Evolutionary conservation across 805 yeast genomes (phyloP), one percentile per base, ranked within the genome.

Genomic region (Alloascoidea africana): DNA sequence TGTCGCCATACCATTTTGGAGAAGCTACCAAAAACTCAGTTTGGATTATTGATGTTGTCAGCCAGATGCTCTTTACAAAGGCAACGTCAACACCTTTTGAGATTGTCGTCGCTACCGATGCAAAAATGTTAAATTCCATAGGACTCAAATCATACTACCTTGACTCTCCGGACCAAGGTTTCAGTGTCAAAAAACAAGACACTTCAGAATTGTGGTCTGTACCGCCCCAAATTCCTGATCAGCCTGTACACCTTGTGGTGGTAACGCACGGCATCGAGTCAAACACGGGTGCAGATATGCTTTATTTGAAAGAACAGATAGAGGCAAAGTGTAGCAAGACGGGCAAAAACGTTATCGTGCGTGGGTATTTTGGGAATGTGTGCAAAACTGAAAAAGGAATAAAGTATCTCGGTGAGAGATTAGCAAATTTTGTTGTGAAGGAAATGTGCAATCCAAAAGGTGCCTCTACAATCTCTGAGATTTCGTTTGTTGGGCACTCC

Each of bases 251-350:
- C 60, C 60, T 91, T 39, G 91, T 89, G 2, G 64, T 91, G 3
- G 46, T 87, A 8, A 85, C 96, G 0, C 98, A 91, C 54, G 98
- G 98, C 0, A 66, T 91, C 17, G 94, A 85, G 50, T 83, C 96
- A 1, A 91, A 87, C 49, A 70, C 77, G 3, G 77, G 91, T 1
- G 85, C 94, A 6, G 98, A 91, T 55, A 73, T 91, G 93, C 65
- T 83, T 14, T 87, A 78, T 48, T 49, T 89, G 40, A 86, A 86
- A 46, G 97, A 91, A 49, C 68, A 67, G 47, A 71, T 91, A 13
- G 91, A 83, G 44, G 53, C 59, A 17, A 60, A 61, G 3, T 65
- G 68, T 0, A 40, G 36, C 2, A 44, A 44, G 14, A 54, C 66
- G 0, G 64, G 69, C 2, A 80, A 74, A 36, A 84, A 84, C 49